Percentiles rank a stretch among this genome's conserved stretches.
phyloP scores from a whole-genome alignment of 352 stramenopile genomes.

The Salisapilia sapeloensis region DNA sequence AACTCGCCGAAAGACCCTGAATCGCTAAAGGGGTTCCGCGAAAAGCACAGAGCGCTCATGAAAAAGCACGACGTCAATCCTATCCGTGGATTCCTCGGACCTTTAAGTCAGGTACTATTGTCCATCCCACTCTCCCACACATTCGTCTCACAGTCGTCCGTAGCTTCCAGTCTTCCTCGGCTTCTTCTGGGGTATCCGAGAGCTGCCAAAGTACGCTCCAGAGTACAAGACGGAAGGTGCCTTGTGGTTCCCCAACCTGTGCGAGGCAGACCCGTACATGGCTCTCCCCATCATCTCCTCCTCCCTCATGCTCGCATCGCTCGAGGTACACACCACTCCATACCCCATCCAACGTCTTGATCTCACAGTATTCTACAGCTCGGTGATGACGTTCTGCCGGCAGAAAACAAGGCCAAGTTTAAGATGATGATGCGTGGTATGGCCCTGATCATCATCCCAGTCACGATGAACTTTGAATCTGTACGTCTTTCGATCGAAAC shows the following conservation, averaged over 20 bases:
- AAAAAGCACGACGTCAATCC: slow-evolving; percentile 71
- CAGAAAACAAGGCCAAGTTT: slow-evolving; percentile 49
- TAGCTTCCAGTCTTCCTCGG: slow-evolving; percentile 75
- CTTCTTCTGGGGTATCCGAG: slow-evolving; percentile 73
- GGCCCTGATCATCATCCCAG: slow-evolving; percentile 44
- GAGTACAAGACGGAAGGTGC: slow-evolving; percentile 58
- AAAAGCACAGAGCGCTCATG: slow-evolving; percentile 65
- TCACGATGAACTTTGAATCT: slow-evolving; percentile 75
- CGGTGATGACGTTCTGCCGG: slow-evolving; percentile 35
- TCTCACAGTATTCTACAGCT: slow-evolving; percentile 8
- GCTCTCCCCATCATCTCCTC: slow-evolving; percentile 67
- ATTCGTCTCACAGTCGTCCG: neutral
- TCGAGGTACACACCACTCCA: slow-evolving; percentile 16
- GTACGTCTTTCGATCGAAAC: slow-evolving; percentile 9
- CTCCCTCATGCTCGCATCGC: slow-evolving; percentile 52
- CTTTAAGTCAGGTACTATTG: slow-evolving; percentile 23
- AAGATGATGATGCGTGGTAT: slow-evolving; percentile 68
- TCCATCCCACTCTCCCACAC: neutral
- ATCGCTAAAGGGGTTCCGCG: slow-evolving; percentile 37
- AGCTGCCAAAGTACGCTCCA: slow-evolving; percentile 66
- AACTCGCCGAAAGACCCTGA: slow-evolving; percentile 22
- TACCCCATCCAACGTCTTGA: neutral
- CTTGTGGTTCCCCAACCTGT: slow-evolving; percentile 74
- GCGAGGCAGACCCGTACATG: slow-evolving; percentile 44
- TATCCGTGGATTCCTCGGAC: slow-evolving; percentile 51